Evolutionary conservation across 495 filamentous ascomycete species (phyloP).

Genomic region (Neurospora intermedia): DNA sequence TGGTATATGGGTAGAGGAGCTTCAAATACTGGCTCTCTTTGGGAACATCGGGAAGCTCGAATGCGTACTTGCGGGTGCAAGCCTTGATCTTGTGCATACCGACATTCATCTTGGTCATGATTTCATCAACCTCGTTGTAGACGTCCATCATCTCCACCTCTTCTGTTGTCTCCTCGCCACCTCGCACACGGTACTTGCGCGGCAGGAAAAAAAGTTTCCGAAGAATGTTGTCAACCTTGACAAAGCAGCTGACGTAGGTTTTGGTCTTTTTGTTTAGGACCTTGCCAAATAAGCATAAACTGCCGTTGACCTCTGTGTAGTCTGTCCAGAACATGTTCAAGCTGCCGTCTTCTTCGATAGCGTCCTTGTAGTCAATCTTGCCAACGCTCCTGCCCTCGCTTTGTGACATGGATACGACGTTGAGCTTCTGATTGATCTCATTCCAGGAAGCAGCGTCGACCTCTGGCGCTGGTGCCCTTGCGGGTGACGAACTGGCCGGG

Average conservation of each 20-base stretch:
- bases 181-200: conserved; percentile 47
- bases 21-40: conserved; percentile 88
- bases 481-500: conserved; percentile 68
- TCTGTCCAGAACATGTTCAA: conserved; percentile 95
- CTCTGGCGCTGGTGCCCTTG: conserved; percentile 39
- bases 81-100: conserved; percentile 88
- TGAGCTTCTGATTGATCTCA: conserved; percentile 72
- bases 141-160: conserved; percentile 85
- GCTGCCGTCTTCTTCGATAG: conserved; percentile 82
- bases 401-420: conserved; percentile 59
- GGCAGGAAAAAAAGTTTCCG: conserved; percentile 91
- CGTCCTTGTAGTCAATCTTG: conserved; percentile 70
- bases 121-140: conserved; percentile 70
- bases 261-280: conserved; percentile 80
- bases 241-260: conserved; percentile 77
- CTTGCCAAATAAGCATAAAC: conserved; percentile 89
- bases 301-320: conserved; percentile 88
- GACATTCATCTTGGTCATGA: conserved; percentile 78
- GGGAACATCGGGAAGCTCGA: conserved; percentile 80
- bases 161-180: conserved; percentile 60
- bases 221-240: conserved; percentile 91
- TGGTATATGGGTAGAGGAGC: conserved; percentile 79
- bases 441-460: conserved; percentile 87
- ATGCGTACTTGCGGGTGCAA: conserved; percentile 85
- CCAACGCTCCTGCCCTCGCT: conserved; percentile 53